Base-by-base conservation (phyloP, 202 grass and related monocot genomes). In the Bolboschoenoplectus hybrid region DNA sequence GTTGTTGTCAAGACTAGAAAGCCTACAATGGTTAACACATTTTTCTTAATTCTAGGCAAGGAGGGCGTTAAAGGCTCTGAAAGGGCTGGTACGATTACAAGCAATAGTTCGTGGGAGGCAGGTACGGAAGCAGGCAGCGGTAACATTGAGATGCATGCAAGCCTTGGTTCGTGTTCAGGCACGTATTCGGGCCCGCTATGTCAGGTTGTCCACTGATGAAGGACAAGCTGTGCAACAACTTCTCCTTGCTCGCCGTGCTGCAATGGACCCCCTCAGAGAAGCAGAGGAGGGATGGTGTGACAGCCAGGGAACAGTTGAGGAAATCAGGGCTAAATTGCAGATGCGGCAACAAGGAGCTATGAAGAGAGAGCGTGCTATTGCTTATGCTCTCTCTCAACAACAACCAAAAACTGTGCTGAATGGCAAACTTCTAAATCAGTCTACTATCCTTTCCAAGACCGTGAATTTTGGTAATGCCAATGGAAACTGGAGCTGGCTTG, bases 241-340 rank as follows among this genome's bases (percentile, higher is more conserved):
- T 45, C 50, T 98, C 26, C 83, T 93, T 10, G 89, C 90, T 19
- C 91, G 81, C 43, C 89, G 93, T 70, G 89, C 86, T 26, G 85
- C 90, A 70, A 84, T 93, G 79, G 96, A 98, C 55, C 89, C 90
- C 73, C 89, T 98, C 61, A 89, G 87, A 38, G 96, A 98, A 91
- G 93, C 91, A 6, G 96, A 98, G 96, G 97, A 94, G 85, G 97
- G 97, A 72, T 99, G 97, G 97, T 99, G 97, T 62, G 97, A 99
- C 66, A 97, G 90, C 50, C 93, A 89, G 51, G 86, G 92, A 16
- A 97, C 92, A 10, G 35, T 99, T 2, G 97, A 99, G 43, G 90
- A 92, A 52, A 88, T 99, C 67, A 94, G 89, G 49, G 80, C 90
- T 26, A 99, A 96, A 80, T 83, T 99, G 41, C 97, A 99, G 81